Conservation (phyloP, 192 early-diverging fungal genomes). For the Piromyces sp. region DNA sequence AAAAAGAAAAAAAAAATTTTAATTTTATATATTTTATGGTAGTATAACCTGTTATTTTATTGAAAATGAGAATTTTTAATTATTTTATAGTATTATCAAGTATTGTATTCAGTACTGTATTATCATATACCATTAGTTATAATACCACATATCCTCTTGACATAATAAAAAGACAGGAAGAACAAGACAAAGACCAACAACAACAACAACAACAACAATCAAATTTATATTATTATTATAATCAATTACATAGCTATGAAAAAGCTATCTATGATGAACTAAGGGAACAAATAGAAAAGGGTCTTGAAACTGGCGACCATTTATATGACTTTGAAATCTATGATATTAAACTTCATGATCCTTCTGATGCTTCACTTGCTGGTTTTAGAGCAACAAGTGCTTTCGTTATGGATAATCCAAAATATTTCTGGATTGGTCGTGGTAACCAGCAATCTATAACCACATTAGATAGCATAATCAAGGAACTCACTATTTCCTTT, state of each 20-base stretch:
- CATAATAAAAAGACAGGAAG: no score
- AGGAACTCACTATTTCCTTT: not conserved
- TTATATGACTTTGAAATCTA: not conserved
- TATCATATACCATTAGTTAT: no score
- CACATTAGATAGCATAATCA: not conserved
- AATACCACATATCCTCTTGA: no score
- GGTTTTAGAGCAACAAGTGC: not conserved
- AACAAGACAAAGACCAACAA: no score
- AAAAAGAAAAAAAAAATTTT: no score
- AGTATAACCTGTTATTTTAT: no score
- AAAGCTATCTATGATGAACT: not conserved
- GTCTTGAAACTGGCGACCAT: not conserved
- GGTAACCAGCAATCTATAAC: not conserved
- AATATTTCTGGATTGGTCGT: not conserved
- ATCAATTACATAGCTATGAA: not conserved
- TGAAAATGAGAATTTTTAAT: no score
- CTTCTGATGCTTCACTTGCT: not conserved
- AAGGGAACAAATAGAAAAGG: not conserved
- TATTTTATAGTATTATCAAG: no score
- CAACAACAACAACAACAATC: not conserved
- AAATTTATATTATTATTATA: not conserved
- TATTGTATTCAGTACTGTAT: no score
- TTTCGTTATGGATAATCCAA: not conserved
- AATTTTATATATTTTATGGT: no score
- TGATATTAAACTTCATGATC: not conserved